Evolutionary conservation across 306 rosid genomes (phyloP).

Genomic region (Corylus americana): DNA sequence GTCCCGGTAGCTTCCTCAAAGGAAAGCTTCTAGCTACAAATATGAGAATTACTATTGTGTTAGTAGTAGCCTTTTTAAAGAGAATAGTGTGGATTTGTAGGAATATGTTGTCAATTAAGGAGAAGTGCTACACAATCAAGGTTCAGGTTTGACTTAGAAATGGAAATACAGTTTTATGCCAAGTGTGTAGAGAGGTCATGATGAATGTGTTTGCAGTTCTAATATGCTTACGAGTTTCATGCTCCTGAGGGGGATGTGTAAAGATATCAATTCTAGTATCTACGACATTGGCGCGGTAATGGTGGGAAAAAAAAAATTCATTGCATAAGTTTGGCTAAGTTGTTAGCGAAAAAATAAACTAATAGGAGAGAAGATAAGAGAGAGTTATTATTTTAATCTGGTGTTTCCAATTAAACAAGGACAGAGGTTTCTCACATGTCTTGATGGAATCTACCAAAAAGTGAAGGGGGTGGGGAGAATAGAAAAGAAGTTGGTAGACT

Average conservation of each 20-base stretch:
- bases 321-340: background rate
- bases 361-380: background rate
- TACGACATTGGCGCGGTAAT: background rate
- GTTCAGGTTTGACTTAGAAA: background rate
- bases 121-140: background rate
- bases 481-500: background rate
- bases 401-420: background rate
- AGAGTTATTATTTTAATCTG: background rate
- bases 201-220: background rate
- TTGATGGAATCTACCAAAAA: background rate
- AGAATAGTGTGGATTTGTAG: background rate
- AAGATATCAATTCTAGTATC: background rate
- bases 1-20: background rate
- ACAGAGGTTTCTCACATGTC: background rate
- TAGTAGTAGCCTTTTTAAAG: background rate
- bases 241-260: background rate
- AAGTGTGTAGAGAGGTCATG: background rate
- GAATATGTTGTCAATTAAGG: background rate
- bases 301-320: background rate
- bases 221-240: background rate
- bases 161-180: background rate
- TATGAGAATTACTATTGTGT: background rate
- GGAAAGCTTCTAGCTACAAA: background rate
- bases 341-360: background rate
- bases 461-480: background rate